Evolutionary conservation across 768 basidiomycete genomes (phyloP).

Genomic region (Russula foetens): DNA sequence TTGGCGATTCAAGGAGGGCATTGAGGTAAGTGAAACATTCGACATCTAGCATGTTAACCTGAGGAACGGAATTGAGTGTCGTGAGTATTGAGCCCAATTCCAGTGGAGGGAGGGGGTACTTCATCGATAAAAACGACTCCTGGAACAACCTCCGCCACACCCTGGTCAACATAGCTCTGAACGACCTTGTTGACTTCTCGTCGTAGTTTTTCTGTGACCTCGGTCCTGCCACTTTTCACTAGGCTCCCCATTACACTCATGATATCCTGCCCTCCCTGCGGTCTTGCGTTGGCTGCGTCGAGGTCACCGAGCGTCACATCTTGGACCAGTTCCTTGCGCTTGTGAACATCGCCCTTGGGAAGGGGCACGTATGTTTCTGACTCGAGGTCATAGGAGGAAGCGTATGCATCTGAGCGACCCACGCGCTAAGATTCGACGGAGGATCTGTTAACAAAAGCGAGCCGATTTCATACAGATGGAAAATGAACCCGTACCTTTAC

Average conservation of each 20-base stretch:
- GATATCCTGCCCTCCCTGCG: constrained; percentile 95
- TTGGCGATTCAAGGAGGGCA: constrained; percentile 87
- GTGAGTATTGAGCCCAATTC: background rate
- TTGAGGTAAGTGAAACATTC: constrained; percentile 99
- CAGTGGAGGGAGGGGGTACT: constrained; percentile 38
- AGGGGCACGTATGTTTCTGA: constrained; percentile 97
- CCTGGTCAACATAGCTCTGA: constrained; percentile 95
- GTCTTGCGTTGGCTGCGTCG: constrained; percentile 93
- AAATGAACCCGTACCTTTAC: constrained; percentile 63
- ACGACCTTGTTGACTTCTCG: constrained; percentile 97
- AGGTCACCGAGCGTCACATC: constrained; percentile 93
- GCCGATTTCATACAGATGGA: background rate
- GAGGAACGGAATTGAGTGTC: background rate
- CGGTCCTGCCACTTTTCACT: constrained; percentile 88
- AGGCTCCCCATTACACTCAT: constrained; percentile 95
- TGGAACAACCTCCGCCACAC: constrained; percentile 95
- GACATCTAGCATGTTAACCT: constrained; percentile 99
- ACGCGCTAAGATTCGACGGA: constrained; percentile 55
- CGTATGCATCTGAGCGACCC: constrained; percentile 94
- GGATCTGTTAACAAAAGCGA: background rate
- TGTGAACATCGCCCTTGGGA: constrained; percentile 95
- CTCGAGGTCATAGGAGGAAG: constrained; percentile 95
- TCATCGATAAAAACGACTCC: constrained; percentile 99
- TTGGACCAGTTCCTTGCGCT: constrained; percentile 91
- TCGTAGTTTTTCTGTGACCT: constrained; percentile 94